A percentile compares a stretch with the other conserved stretches of the same genome.
Evolutionary conservation across 2,329 filamentous ascomycete genomes (phyloP).

Genomic region (Aspergillus sclerotialis): DNA sequence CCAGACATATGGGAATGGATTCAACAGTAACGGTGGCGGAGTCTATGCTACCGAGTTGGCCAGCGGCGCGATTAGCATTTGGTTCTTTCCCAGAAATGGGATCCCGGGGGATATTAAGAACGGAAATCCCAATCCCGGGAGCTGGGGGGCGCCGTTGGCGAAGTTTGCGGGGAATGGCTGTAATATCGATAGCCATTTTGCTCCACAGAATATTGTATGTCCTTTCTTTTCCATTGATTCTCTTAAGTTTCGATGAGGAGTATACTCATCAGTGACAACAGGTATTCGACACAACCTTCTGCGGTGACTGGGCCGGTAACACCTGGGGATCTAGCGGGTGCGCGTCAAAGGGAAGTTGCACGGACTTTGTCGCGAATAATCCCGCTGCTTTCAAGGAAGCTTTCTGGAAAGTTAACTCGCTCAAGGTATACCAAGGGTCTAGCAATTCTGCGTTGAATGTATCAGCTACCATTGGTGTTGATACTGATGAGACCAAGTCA

Average conservation of each 20-base stretch:
- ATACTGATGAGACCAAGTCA: too few relatives aligned
- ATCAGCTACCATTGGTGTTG: too few relatives aligned
- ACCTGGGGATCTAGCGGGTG: slow-evolving; percentile 60
- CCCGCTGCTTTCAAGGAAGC: slow-evolving; percentile 63
- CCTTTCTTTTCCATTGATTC: not conserved
- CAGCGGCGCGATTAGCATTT: slow-evolving; percentile 62
- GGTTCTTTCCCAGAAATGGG: slow-evolving; percentile 67
- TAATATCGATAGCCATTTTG: slow-evolving; percentile 64
- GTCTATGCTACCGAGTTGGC: slow-evolving; percentile 76
- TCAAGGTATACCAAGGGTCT: slow-evolving; percentile 54
- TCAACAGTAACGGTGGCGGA: slow-evolving; percentile 64
- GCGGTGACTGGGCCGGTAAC: slow-evolving; percentile 76
- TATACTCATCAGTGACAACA: slow-evolving; percentile 11
- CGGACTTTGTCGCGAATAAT: slow-evolving; percentile 64
- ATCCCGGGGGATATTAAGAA: slow-evolving; percentile 59
- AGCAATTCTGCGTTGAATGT: not conserved
- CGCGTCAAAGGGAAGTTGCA: slow-evolving; percentile 55
- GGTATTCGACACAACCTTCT: slow-evolving; percentile 70
- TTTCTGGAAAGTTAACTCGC: slow-evolving; percentile 69
- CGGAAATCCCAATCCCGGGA: slow-evolving; percentile 55
- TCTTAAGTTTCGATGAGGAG: not conserved
- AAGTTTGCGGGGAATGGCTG: slow-evolving; percentile 65
- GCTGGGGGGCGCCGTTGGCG: slow-evolving; percentile 64
- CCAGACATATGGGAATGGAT: slow-evolving; percentile 56
- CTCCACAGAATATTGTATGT: slow-evolving; percentile 58